Evolutionary conservation across 2,329 filamentous ascomycete species (phyloP), one percentile per base, ranked within the genome.

Genomic region (Escovopsis sp.): DNA sequence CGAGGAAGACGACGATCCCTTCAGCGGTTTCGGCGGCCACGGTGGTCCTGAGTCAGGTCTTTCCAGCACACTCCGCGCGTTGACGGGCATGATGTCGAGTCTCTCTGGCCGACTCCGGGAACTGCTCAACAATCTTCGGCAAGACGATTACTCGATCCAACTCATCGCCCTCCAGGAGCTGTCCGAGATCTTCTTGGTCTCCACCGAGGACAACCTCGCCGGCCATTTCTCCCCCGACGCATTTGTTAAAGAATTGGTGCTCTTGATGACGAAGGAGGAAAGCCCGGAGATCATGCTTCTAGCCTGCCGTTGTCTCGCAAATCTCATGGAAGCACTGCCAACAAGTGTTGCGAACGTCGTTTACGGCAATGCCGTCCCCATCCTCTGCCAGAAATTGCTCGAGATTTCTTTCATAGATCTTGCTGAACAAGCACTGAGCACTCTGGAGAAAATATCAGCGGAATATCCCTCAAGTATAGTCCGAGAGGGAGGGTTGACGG

Each of bases 371-470:
- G 91, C 91, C 30, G 91, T 98, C 5, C 88, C 91, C 2, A 79
- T 98, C 11, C 68, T 98, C 24, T 96, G 91, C 63, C 84, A 89
- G 56, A 98, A 96, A 62, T 70, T 98, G 27, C 70, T 96, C 46
- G 88, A 96, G 61, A 96, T 96, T 37, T 82, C 89, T 47, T 98
- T 89, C 59, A 98, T 98, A 57, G 91, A 98, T 60, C 70, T 98
- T 41, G 93, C 93, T 32, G 91, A 98, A 63, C 93, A 98, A 65
- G 87, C 91, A 44, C 67, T 98, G 39, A 98, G 87, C 65, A 98
- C 91, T 0, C 68, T 98, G 41, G 88, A 96, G 58, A 98, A 96
- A 64, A 95, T 98, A 39, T 98, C 91, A 0, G 78, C 89, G 43
- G 91, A 98, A 57, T 98, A 94, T 56, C 91, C 91, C 2, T 80